A percentile compares a stretch with the other conserved stretches of the same genome.
Conservation (phyloP, 805 yeast genomes). For the Pichia nakasei region DNA sequence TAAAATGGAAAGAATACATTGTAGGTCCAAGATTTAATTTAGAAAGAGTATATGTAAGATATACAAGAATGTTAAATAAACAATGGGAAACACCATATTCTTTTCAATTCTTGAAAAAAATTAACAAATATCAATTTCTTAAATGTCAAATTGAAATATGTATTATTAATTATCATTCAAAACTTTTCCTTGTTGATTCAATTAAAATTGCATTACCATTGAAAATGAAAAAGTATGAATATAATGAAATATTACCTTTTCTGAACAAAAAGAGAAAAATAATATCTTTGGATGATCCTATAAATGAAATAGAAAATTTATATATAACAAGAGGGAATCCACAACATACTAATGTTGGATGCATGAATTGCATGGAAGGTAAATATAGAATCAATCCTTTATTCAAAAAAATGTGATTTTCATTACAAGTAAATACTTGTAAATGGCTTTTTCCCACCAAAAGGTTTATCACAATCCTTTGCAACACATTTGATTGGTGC, state of each 20-base stretch:
- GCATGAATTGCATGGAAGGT: slow-evolving; percentile 5
- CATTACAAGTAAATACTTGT: slow-evolving; percentile 36
- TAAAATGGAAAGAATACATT: neutral
- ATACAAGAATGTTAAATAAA: neutral
- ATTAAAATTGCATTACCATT: neutral
- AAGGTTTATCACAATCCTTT: slow-evolving; percentile 34
- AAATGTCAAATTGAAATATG: neutral
- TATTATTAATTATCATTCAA: neutral
- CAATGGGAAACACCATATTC: neutral
- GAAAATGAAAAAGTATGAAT: neutral
- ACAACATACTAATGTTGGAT: neutral
- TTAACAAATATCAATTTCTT: neutral
- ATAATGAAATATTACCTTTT: neutral
- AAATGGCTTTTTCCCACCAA: slow-evolving; percentile 42
- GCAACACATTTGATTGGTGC: slow-evolving; percentile 58
- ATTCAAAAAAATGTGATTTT: neutral
- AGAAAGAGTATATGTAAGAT: neutral
- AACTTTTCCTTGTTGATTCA: neutral
- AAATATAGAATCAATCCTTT: too few species aligned
- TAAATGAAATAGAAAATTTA: neutral
- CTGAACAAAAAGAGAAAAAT: too few species aligned
- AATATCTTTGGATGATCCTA: too few species aligned
- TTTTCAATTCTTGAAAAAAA: too few species aligned
- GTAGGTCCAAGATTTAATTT: neutral
- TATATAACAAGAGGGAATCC: neutral